These are phyloP conservation scores for Tripidium arundinaceum DNA, from an alignment of 202 grass and related monocot species.

Conservation along the genomic window DNA sequence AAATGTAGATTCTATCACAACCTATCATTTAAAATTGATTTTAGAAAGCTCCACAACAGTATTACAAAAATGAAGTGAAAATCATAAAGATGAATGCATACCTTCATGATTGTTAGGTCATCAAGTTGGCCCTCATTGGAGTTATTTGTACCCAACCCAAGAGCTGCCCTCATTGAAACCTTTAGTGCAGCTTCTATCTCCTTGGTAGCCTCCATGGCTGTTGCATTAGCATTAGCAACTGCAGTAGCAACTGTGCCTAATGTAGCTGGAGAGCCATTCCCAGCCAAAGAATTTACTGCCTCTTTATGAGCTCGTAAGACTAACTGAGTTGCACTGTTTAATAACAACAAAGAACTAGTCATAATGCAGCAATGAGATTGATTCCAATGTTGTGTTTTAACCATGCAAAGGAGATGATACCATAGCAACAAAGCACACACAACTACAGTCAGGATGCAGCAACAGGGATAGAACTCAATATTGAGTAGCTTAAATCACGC, in stretches of 20 bases:
- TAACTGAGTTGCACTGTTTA: constrained; percentile 76
- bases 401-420: background rate
- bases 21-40: background rate
- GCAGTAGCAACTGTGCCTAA: constrained; percentile 86
- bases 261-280: constrained; percentile 62
- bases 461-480: constrained; percentile 16
- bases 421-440: background rate
- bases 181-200: constrained; percentile 33
- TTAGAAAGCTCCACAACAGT: background rate
- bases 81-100: constrained; percentile 32
- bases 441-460: constrained; percentile 10
- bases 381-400: constrained; percentile 2
- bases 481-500: background rate
- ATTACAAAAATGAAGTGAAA: background rate
- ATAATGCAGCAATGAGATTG: constrained; percentile 13
- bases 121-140: constrained; percentile 68
- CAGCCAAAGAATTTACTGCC: constrained; percentile 83
- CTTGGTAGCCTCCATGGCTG: constrained; percentile 87
- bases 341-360: constrained; percentile 9
- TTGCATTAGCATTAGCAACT: constrained; percentile 86
- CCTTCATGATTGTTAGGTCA: constrained; percentile 96
- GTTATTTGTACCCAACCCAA: constrained; percentile 62
- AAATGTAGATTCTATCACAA: constrained; percentile 11
- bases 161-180: constrained; percentile 72
- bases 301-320: constrained; percentile 91